Percentiles rank a stretch among this genome's conserved stretches.
phyloP scores from a whole-genome alignment of 225 moss, liverwort and hornwort genomes.

The Polytrichum commune region DNA sequence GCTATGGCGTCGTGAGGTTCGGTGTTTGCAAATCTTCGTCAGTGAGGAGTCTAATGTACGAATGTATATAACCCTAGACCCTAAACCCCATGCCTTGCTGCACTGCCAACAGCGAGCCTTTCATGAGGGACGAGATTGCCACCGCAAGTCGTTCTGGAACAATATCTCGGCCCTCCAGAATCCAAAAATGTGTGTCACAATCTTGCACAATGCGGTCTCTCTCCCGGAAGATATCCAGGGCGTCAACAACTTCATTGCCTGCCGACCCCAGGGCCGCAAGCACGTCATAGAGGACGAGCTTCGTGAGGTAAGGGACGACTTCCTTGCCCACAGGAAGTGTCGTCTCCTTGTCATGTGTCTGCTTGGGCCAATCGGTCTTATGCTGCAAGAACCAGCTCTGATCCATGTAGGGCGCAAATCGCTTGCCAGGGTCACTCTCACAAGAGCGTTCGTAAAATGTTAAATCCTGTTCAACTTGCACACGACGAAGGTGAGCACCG shows the following conservation, averaged over 20 bases:
- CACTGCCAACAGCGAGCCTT: constrained; percentile 4
- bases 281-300: constrained; percentile 24
- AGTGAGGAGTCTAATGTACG: too few relatives aligned
- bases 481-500: constrained; percentile 13
- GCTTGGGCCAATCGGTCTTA: constrained; percentile 12
- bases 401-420: constrained; percentile 20
- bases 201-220: neutral
- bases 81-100: neutral
- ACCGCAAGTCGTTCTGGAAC: neutral
- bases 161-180: neutral
- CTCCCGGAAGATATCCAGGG: neutral
- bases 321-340: constrained; percentile 7
- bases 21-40: too few relatives aligned
- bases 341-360: neutral
- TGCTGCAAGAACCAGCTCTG: constrained; percentile 15
- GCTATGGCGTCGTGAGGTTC: too few relatives aligned
- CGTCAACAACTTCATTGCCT: constrained; percentile 2
- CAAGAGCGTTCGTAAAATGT: constrained; percentile 17
- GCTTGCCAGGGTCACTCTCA: neutral
- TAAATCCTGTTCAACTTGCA: constrained; percentile 23
- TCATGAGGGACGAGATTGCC: constrained; percentile 6
- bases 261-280: constrained; percentile 17
- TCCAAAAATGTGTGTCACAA: neutral
- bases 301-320: constrained; percentile 18
- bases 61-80: too few relatives aligned